These are phyloP conservation scores for Kuraishia capsulata DNA, from an alignment of 805 yeast species.

Conservation along the genomic window DNA sequence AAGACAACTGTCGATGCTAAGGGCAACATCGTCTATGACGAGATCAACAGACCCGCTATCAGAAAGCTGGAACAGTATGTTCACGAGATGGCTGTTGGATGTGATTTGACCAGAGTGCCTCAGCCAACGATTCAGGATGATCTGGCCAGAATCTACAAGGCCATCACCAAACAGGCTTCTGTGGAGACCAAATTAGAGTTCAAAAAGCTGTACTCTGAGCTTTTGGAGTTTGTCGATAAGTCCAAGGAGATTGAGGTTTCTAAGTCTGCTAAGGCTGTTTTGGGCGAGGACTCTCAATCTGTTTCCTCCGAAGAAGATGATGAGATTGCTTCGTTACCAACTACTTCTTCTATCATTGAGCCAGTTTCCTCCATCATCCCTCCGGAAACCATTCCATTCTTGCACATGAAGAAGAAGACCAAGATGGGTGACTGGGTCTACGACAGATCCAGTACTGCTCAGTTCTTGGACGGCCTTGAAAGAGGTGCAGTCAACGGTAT, in stretches of 20 bases:
- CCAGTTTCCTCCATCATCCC: slow-evolving; percentile 71
- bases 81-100: slow-evolving; percentile 93
- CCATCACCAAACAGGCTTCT: slow-evolving; percentile 69
- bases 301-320: slow-evolving; percentile 45
- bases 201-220: slow-evolving; percentile 61
- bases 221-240: slow-evolving; percentile 59
- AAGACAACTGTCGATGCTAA: slow-evolving; percentile 78
- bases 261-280: slow-evolving; percentile 46
- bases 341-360: slow-evolving; percentile 55
- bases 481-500: slow-evolving; percentile 92
- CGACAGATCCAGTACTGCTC: slow-evolving; percentile 67
- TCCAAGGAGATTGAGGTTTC: slow-evolving; percentile 65
- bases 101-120: slow-evolving; percentile 59
- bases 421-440: slow-evolving; percentile 74
- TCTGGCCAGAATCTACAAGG: slow-evolving; percentile 72
- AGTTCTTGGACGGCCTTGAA: slow-evolving; percentile 85
- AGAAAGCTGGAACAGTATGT: slow-evolving; percentile 95
- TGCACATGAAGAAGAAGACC: slow-evolving; percentile 78
- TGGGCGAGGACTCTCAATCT: slow-evolving; percentile 36
- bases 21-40: slow-evolving; percentile 81
- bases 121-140: slow-evolving; percentile 83
- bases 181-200: slow-evolving; percentile 61
- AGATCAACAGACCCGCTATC: slow-evolving; percentile 80
- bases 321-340: slow-evolving; percentile 81
- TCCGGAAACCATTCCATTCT: slow-evolving; percentile 85